These are phyloP conservation scores for Dittrichia graveolens DNA, from an alignment of 129 eudicot species.

Conservation along the genomic window DNA sequence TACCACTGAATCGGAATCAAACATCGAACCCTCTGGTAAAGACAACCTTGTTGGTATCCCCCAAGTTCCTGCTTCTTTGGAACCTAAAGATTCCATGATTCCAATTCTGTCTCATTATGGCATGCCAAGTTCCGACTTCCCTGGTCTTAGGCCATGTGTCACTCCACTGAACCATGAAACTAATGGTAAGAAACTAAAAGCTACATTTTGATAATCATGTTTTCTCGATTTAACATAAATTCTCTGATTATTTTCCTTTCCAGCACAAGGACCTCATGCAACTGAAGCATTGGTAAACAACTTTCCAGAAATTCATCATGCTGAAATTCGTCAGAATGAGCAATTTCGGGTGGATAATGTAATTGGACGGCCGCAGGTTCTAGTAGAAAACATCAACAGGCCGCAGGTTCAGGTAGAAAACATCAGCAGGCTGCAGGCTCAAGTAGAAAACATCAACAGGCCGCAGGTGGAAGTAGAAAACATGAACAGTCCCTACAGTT, in stretches of 20 bases:
- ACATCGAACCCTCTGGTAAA: slow-evolving; percentile 26
- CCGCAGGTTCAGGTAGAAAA: neutral
- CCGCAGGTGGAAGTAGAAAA: slow-evolving; percentile 30
- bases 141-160: slow-evolving; percentile 38
- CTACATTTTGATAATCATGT: slow-evolving; percentile 22
- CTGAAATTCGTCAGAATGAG: slow-evolving; percentile 37
- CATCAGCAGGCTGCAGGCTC: neutral
- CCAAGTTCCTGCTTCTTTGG: slow-evolving; percentile 27
- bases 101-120: slow-evolving; percentile 21
- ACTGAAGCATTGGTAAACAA: slow-evolving; percentile 38
- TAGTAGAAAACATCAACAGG: slow-evolving; percentile 10
- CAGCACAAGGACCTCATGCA: slow-evolving; percentile 40
- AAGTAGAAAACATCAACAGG: neutral
- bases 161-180: slow-evolving; percentile 37
- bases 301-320: slow-evolving; percentile 36
- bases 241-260: slow-evolving; percentile 34
- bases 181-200: slow-evolving; percentile 26
- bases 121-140: slow-evolving; percentile 32
- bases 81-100: slow-evolving; percentile 20
- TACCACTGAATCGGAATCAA: slow-evolving; percentile 31
- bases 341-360: slow-evolving; percentile 32
- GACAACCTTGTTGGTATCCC: slow-evolving; percentile 26
- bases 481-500: slow-evolving; percentile 21
- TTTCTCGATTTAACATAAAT: slow-evolving; percentile 21
- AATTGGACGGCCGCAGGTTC: slow-evolving; percentile 16